These are phyloP conservation scores for Exophiala bonariae DNA, from an alignment of 2,329 filamentous ascomycete species.

Conservation along the genomic window DNA sequence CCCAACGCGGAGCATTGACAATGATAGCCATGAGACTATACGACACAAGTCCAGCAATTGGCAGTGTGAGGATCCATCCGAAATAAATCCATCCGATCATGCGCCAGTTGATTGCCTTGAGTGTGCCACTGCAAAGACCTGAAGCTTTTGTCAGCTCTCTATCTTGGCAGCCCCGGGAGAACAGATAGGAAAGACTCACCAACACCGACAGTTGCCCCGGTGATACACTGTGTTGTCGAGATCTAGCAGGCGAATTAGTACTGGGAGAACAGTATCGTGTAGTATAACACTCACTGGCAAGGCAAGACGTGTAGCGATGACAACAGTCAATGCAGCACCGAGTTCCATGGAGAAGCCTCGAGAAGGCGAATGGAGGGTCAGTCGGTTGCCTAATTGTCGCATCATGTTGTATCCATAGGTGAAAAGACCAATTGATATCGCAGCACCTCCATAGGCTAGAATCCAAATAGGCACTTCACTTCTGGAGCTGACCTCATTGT, in stretches of 20 bases:
- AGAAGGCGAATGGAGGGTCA: conserved; percentile 65
- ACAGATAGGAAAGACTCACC: neutral
- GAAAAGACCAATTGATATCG: conserved; percentile 65
- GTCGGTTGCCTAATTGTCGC: conserved; percentile 80
- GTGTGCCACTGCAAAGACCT: conserved; percentile 67
- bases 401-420: conserved; percentile 83
- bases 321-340: conserved; percentile 73
- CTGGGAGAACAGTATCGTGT: no score
- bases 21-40: conserved; percentile 53
- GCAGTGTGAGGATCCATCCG: conserved; percentile 66
- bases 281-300: no score
- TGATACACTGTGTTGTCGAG: conserved; percentile 77
- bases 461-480: conserved; percentile 72
- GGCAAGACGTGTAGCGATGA: conserved; percentile 71
- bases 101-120: conserved; percentile 73
- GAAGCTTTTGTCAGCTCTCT: neutral
- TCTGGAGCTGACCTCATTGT: conserved; percentile 62
- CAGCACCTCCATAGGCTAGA: conserved; percentile 64
- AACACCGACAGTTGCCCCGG: conserved; percentile 57
- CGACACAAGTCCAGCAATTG: conserved; percentile 58
- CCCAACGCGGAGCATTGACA: conserved; percentile 60
- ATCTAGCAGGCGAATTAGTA: no score
- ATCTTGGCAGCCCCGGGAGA: neutral
- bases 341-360: conserved; percentile 72
- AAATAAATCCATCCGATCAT: conserved; percentile 66